phyloP scores from a whole-genome alignment of 495 filamentous ascomycete genomes.

The Lasiosphaeria miniovina region DNA sequence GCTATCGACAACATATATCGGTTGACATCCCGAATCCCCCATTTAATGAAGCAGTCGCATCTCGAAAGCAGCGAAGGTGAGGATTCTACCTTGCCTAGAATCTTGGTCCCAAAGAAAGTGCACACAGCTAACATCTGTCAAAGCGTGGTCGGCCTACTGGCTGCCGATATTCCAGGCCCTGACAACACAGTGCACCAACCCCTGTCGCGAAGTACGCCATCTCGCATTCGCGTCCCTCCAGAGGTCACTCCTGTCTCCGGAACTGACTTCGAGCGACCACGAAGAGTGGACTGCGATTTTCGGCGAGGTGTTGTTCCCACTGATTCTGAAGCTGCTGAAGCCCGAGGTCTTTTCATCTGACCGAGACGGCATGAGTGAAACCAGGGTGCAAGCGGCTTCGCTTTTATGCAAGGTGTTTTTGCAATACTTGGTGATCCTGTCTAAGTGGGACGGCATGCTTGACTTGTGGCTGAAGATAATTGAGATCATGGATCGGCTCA shows the following conservation, averaged over 20 bases:
- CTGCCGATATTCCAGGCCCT: conserved; percentile 87
- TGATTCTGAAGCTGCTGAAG: conserved; percentile 83
- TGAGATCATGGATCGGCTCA: conserved; percentile 91
- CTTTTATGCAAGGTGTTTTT: conserved; percentile 93
- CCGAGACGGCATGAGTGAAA: conserved; percentile 91
- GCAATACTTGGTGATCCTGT: conserved; percentile 83
- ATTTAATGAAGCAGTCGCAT: conserved; percentile 87
- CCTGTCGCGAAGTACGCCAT: conserved; percentile 88
- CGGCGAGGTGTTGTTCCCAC: conserved; percentile 89
- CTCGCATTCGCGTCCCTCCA: conserved; percentile 86
- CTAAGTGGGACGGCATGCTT: conserved; percentile 86
- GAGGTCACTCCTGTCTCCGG: conserved; percentile 73
- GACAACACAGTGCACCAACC: conserved; percentile 88
- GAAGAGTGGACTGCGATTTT: conserved; percentile 96
- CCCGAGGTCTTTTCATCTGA: conserved; percentile 95
- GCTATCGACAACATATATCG: conserved; percentile 76
- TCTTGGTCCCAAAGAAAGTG: not conserved
- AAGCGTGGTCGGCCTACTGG: conserved; percentile 98
- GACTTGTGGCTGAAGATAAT: conserved; percentile 90
- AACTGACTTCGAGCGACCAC: conserved; percentile 73
- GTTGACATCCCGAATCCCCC: conserved; percentile 75
- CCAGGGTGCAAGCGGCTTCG: conserved; percentile 85
- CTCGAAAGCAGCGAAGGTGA: conserved; percentile 81
- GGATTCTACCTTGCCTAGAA: conserved; percentile 14
- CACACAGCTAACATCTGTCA: conserved; percentile 22